Evolutionary conservation across 2,329 filamentous ascomycete species (phyloP).

Genomic region (Harringtonia aguacate): DNA sequence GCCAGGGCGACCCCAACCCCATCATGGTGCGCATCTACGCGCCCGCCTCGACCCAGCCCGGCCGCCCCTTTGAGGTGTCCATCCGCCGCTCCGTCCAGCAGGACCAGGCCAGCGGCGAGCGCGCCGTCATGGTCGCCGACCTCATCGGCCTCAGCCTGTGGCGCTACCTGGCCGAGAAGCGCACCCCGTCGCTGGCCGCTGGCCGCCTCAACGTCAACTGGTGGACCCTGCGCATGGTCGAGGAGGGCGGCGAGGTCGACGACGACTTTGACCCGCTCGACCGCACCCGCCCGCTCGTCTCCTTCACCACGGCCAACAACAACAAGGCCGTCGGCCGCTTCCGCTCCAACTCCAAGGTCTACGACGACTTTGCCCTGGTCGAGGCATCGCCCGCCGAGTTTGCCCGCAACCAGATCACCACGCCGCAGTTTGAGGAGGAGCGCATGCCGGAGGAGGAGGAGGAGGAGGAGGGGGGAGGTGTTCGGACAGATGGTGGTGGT

Average conservation of each 20-base stretch:
- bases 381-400: conserved; percentile 59
- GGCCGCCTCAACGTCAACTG: conserved; percentile 68
- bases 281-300: conserved; percentile 60
- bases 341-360: conserved; percentile 63
- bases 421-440: conserved; percentile 55
- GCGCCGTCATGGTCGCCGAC: conserved; percentile 62
- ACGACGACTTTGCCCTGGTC: conserved; percentile 74
- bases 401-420: conserved; percentile 56
- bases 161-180: conserved; percentile 67
- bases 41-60: conserved; percentile 55
- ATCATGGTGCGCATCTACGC: conserved; percentile 69
- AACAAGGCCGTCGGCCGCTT: conserved; percentile 33
- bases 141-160: conserved; percentile 73
- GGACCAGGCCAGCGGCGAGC: conserved; percentile 42
- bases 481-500: not conserved
- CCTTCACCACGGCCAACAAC: conserved; percentile 76
- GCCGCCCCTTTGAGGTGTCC: conserved; percentile 59
- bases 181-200: conserved; percentile 52
- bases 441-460: conserved; percentile 11
- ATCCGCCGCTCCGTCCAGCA: conserved; percentile 60
- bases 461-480: not conserved
- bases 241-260: conserved; percentile 75
- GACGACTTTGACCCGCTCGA: conserved; percentile 75
- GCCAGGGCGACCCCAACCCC: conserved; percentile 67
- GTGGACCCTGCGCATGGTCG: conserved; percentile 75